Base-by-base conservation (phyloP, 108 stramenopile genomes). In the Cyclotella baltica region DNA sequence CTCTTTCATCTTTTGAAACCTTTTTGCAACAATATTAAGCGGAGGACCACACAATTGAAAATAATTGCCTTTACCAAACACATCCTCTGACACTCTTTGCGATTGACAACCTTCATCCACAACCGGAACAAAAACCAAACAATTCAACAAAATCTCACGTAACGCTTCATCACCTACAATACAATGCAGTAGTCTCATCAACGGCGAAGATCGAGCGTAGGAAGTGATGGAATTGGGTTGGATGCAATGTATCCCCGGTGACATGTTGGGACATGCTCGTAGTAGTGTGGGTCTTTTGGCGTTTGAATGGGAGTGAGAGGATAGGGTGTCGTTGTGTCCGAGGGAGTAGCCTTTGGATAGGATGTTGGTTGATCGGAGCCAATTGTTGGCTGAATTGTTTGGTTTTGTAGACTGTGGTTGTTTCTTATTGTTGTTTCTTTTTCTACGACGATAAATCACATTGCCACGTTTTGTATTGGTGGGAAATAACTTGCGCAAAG, bases 1-100 rank as follows among this genome's bases (percentile, higher is more conserved):
- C 51, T 35, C n/a, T 19, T 47, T 9, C 38, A 47, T 62, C 43
- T 56, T 40, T 22, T 74, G 69, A 48, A 66, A 75, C 65, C 46
- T 35, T 62, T 72, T 76, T 2, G 64, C 64, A 13, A 83, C 23
- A 33, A 79, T 64, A 46, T 73, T 83, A 25, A 92, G 37, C 37
- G 89, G 88, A 62, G 89, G 90, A 15, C 90, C 89, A 64, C 90
- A 90, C 27, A 92, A 23, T 35, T 87, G 85, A 34, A 88, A 80
- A 47, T 87, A 94, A 64, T 92, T 92, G 11, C 79, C 81, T 8
- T 46, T 56, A 20, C 52, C 50, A 43, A 84, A 80, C 10, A 43
- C 30, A 30, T 70, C 18, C 0, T 28, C 16, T 25, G 27, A 43
- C 19, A n/a, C n/a, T n/a, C n/a, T n/a, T n/a, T n/a, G 13, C 13